Percentiles rank a stretch among this genome's conserved stretches.
These are phyloP conservation scores for Plasmopara muralis DNA, from an alignment of 352 stramenopile genomes.

Conservation along the genomic window DNA sequence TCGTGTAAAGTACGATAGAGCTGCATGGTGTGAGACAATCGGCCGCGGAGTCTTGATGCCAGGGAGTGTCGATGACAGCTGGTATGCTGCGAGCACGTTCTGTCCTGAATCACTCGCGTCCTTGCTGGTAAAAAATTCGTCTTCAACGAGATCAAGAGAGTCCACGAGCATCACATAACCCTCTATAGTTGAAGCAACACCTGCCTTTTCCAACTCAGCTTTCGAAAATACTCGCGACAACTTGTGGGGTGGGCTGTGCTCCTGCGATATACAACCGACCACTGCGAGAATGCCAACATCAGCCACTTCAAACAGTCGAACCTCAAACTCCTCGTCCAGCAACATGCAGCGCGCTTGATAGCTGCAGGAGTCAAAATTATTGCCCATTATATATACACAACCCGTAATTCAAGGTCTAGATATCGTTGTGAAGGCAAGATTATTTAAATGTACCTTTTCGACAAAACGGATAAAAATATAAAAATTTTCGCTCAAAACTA, in stretches of 20 bases:
- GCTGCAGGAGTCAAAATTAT: constrained; percentile 46
- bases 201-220: constrained; percentile 35
- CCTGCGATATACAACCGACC: constrained; percentile 29
- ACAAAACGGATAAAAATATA: background rate
- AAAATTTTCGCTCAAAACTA: too few species aligned
- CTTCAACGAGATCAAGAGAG: constrained; percentile 58
- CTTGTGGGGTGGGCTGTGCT: constrained; percentile 34
- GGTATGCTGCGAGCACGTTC: constrained; percentile 42
- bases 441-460: background rate
- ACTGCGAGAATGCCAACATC: constrained; percentile 57
- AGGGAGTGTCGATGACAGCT: constrained; percentile 54
- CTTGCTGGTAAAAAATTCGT: constrained; percentile 51
- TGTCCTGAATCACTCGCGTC: constrained; percentile 31
- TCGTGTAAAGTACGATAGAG: constrained; percentile 53
- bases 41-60: constrained; percentile 48
- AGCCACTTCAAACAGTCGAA: constrained; percentile 68
- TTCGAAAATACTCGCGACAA: constrained; percentile 62
- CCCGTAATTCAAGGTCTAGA: constrained; percentile 3
- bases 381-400: constrained; percentile 22
- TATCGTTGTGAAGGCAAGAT: background rate
- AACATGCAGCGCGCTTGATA: constrained; percentile 61
- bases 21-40: constrained; percentile 51
- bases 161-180: constrained; percentile 57
- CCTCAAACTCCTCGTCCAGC: constrained; percentile 55
- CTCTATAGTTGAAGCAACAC: constrained; percentile 49